Evolutionary conservation across 73 alveolate species (phyloP), one percentile per base, ranked within the genome.

Genomic region (Tetrahymena thermophila): DNA sequence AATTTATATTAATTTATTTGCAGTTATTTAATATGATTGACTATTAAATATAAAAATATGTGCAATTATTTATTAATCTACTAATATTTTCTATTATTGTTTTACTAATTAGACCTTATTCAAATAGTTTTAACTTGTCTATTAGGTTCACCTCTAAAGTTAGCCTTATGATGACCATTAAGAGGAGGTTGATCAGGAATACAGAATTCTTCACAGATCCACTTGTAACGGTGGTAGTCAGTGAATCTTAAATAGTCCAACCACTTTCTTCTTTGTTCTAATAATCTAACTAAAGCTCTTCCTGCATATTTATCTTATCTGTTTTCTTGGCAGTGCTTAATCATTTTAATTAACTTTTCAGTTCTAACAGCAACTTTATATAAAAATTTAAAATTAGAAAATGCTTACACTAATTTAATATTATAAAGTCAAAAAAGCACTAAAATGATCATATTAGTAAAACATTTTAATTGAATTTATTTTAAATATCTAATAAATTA

Each of bases 111-210:
- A 50, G 83, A 50, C 83, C 83, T 71, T 28, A 71, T 28, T 71
- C 89, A 71, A 71, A 71, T 71, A 28, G 89, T 71, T 71, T 71
- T 71, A 71, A 71, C 89, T 71, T 71, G 17, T 71, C 89, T 71
- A n/a, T 71, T 71, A 31, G 89, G 89, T 71, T 71, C 35, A 28
- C 89, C 89, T 28, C 89, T n/a, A 31, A 71, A 71, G 37, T 71
- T 71, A 71, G 42, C 42, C 37, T 71, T 71, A 31, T 71, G 89
- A 19, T 71, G 89, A 71, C 89, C 89, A 71, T 71, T 71, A 9
- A 71, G 89, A 71, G 89, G 89, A 71, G 89, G 89, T 71, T 71
- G 89, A 71, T 71, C 89, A 71, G 89, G 89, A 71, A 71, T 71
- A 71, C 89, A 71, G 89, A 71, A 71, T 71, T 71, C 89, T 71